phyloP scores from a whole-genome alignment of 441 rosid genomes.

The Kokia cookei region DNA sequence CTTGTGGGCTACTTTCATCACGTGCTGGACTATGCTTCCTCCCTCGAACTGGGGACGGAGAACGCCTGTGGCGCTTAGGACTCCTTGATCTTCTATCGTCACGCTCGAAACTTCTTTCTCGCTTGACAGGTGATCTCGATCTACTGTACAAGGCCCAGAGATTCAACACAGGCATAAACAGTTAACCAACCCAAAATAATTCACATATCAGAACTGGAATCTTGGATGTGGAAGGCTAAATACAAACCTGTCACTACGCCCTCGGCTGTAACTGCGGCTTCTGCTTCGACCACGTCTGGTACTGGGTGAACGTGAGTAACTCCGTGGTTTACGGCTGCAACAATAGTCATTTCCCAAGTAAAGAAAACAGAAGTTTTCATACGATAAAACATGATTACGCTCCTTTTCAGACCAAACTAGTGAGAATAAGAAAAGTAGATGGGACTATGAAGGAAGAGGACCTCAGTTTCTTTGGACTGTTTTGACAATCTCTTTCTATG shows the following conservation, averaged over 20 bases:
- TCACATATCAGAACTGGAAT: not conserved
- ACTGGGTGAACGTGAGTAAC: slow-evolving; percentile 54
- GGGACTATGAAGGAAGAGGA: not conserved
- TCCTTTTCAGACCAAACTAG: not conserved
- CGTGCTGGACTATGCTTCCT: slow-evolving; percentile 33
- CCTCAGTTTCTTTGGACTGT: slow-evolving; percentile 68
- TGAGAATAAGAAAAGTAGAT: not conserved
- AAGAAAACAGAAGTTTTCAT: not conserved
- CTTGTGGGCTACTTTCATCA: slow-evolving; percentile 31
- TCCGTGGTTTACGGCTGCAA: slow-evolving; percentile 33
- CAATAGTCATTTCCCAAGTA: not conserved
- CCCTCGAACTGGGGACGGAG: slow-evolving; percentile 32
- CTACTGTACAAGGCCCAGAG: slow-evolving; percentile 28
- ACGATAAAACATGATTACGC: not conserved
- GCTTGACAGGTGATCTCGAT: slow-evolving; percentile 49
- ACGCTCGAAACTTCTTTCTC: slow-evolving; percentile 38
- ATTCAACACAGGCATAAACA: not conserved
- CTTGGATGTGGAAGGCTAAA: not conserved
- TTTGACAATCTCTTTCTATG: slow-evolving; percentile 68
- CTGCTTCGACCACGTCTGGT: slow-evolving; percentile 67
- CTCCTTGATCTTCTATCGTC: slow-evolving; percentile 47
- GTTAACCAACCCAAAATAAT: not conserved
- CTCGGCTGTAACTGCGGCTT: slow-evolving; percentile 65
- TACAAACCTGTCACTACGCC: slow-evolving; percentile 50
- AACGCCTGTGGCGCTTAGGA: slow-evolving; percentile 39